Conservation (phyloP, 2,329 filamentous ascomycete genomes). For the Talaromyces piceae region DNA sequence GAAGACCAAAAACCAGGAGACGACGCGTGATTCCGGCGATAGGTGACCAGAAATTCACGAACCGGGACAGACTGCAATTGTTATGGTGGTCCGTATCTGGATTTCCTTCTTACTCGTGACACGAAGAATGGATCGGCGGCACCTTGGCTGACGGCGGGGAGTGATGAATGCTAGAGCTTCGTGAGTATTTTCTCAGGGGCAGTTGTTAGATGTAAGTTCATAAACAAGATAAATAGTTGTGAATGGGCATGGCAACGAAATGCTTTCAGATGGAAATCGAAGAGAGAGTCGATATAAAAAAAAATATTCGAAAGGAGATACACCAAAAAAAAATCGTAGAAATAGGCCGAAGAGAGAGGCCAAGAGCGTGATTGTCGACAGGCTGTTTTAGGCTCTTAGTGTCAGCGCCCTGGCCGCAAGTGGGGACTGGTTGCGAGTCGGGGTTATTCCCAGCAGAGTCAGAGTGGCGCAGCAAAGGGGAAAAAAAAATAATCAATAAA, state of each 20-base stretch:
- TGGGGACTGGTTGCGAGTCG: neutral
- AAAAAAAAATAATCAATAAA: neutral
- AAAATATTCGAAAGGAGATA: too few relatives aligned
- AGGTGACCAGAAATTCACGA: conserved; percentile 1
- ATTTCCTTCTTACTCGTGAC: neutral
- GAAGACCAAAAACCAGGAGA: neutral
- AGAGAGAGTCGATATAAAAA: neutral
- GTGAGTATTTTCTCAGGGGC: neutral
- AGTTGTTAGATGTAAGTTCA: neutral
- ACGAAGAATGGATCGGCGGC: conserved; percentile 14
- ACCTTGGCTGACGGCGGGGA: conserved; percentile 1
- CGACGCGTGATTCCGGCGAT: neutral
- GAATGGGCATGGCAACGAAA: neutral
- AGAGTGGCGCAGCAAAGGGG: neutral
- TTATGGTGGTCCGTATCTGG: neutral
- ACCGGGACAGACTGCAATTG: conserved; percentile 2
- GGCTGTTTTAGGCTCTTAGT: neutral
- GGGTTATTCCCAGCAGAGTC: neutral
- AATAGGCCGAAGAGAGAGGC: neutral
- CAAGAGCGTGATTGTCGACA: neutral
- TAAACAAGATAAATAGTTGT: neutral
- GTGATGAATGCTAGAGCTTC: neutral
- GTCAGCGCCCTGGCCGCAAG: neutral
- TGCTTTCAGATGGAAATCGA: too few relatives aligned
- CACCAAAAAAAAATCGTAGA: too few relatives aligned